phyloP scores from a whole-genome alignment of 2,329 filamentous ascomycete genomes.

The Stagonosporopsis tanaceti region DNA sequence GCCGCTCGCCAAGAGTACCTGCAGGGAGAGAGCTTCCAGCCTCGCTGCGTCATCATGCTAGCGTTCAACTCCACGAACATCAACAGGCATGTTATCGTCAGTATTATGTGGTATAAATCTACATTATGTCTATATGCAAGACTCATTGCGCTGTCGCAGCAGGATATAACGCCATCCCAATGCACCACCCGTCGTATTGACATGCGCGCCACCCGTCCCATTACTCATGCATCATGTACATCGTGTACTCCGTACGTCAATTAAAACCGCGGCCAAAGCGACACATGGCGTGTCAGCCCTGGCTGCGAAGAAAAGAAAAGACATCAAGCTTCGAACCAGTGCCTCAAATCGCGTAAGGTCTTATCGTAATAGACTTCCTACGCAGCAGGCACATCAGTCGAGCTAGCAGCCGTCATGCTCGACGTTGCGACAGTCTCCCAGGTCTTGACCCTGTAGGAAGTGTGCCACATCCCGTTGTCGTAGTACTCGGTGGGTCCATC shows the following conservation, averaged over 20 bases:
- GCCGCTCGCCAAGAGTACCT: conserved; percentile 30
- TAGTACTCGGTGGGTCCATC: conserved; percentile 50
- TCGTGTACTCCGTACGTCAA: not conserved
- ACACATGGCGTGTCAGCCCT: not conserved
- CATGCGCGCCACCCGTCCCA: conserved; percentile 6
- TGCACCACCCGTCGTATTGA: conserved; percentile 12
- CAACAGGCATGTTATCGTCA: not conserved
- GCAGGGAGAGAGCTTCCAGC: conserved; percentile 35
- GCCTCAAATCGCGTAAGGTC: not conserved
- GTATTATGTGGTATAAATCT: conserved; percentile 10
- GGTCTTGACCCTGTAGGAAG: conserved; percentile 50
- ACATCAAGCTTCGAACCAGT: not conserved
- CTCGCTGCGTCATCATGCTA: conserved; percentile 39
- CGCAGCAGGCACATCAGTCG: conserved; percentile 17
- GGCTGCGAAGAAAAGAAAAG: not conserved
- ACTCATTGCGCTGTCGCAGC: conserved; percentile 5
- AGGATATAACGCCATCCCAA: conserved; percentile 27
- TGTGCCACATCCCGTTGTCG: conserved; percentile 57
- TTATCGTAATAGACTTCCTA: not conserved
- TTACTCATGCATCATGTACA: conserved; percentile 20
- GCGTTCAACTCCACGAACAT: not conserved
- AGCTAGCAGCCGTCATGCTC: conserved; percentile 3
- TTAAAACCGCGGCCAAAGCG: not conserved
- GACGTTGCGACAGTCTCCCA: conserved; percentile 26
- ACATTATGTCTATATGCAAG: conserved; percentile 9